A percentile compares a stretch with the other conserved stretches of the same genome.
phyloP scores from a whole-genome alignment of 225 moss, liverwort and hornwort species.

The Pseudisothecium myosuroides region DNA sequence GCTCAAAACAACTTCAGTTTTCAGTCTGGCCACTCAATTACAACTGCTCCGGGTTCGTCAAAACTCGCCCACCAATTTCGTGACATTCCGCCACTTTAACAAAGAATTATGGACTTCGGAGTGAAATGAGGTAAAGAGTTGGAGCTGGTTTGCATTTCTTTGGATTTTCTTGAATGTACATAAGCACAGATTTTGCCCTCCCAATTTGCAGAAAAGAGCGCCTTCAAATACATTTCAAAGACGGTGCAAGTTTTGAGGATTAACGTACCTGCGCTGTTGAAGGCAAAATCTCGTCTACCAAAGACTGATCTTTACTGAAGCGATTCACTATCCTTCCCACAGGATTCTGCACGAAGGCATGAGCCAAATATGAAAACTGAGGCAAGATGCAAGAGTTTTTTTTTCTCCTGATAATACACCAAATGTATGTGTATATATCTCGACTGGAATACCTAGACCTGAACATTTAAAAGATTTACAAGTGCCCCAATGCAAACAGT shows the following conservation, averaged over 20 bases:
- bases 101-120: not conserved
- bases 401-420: not conserved
- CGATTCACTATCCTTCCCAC: conserved; percentile 81
- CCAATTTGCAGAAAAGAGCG: not conserved
- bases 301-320: conserved; percentile 80
- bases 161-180: not conserved
- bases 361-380: not conserved
- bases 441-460: not conserved
- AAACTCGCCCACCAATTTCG: too few species aligned
- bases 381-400: not conserved
- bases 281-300: conserved; percentile 70
- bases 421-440: too few species aligned
- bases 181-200: not conserved
- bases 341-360: conserved; percentile 37
- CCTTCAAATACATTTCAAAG: not conserved
- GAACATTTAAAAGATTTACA: not conserved
- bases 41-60: not conserved
- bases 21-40: not conserved
- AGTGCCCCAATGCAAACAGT: not conserved
- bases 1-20: not conserved
- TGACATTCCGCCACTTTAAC: not conserved
- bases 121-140: not conserved
- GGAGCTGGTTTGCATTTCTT: not conserved
- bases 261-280: conserved; percentile 42
- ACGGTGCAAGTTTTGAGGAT: not conserved